Evolutionary conservation across 2,329 filamentous ascomycete species (phyloP).

Genomic region (Curvularia verruculosa): DNA sequence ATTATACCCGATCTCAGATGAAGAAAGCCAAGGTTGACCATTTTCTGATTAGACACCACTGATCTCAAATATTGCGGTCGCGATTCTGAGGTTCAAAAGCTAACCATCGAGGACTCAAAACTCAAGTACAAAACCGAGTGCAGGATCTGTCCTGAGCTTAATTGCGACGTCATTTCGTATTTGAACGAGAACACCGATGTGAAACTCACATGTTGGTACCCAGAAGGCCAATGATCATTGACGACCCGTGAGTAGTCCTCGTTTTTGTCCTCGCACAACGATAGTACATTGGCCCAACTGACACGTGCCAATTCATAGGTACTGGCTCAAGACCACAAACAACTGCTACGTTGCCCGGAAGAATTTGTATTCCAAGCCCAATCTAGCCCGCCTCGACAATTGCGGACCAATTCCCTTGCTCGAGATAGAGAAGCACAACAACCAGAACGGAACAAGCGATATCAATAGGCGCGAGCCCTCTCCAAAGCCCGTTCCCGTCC

Average conservation of each 20-base stretch:
- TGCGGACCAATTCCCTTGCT: conserved; percentile 40
- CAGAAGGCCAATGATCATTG: conserved; percentile 34
- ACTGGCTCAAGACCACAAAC: conserved; percentile 40
- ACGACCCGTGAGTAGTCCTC: conserved; percentile 30
- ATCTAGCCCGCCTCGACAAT: conserved; percentile 33
- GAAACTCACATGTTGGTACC: conserved; percentile 38
- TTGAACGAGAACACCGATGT: conserved; percentile 36
- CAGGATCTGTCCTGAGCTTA: conserved; percentile 29
- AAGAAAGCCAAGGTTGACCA: neutral
- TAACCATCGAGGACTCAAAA: conserved; percentile 34
- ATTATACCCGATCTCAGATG: neutral
- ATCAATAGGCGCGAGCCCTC: conserved; percentile 19
- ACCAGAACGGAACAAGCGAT: conserved; percentile 32
- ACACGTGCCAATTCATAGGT: conserved; percentile 12
- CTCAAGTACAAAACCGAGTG: conserved; percentile 40
- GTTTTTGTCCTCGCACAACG: neutral
- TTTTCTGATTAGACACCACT: conserved; percentile 20
- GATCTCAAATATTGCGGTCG: conserved; percentile 37
- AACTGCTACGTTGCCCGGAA: conserved; percentile 42
- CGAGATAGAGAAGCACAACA: conserved; percentile 27
- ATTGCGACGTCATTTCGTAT: conserved; percentile 31
- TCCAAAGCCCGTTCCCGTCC: neutral
- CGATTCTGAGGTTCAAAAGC: conserved; percentile 30
- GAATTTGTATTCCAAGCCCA: conserved; percentile 31
- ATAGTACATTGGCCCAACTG: neutral